These are phyloP conservation scores for Boletus fagicola DNA, from an alignment of 768 basidiomycete genomes.

Conservation along the genomic window DNA sequence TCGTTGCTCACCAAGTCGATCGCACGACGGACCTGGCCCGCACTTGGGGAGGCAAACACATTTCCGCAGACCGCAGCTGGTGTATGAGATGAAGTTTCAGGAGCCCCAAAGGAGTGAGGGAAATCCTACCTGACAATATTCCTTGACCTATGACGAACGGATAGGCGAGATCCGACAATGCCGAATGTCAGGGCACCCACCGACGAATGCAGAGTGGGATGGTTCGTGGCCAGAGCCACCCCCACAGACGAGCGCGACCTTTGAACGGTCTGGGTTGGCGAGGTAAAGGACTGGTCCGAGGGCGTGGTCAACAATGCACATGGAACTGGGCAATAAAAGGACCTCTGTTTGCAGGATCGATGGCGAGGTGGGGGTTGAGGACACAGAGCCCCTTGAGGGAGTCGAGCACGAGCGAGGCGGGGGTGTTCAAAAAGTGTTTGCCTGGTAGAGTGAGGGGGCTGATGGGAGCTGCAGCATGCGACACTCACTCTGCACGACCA, in stretches of 20 bases:
- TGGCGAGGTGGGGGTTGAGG: slow-evolving; percentile 65
- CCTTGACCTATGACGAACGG: slow-evolving; percentile 54
- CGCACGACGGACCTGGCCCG: slow-evolving; percentile 77
- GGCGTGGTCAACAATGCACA: background rate
- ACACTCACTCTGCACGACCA: slow-evolving; percentile 1
- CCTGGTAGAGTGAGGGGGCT: background rate
- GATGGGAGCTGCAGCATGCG: no score
- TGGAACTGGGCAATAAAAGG: background rate
- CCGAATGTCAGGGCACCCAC: slow-evolving; percentile 37
- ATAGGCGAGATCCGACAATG: background rate
- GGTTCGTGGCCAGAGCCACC: slow-evolving; percentile 93
- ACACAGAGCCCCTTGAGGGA: slow-evolving; percentile 71
- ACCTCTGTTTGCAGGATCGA: slow-evolving; percentile 77
- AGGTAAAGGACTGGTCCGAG: slow-evolving; percentile 56
- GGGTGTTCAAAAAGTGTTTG: slow-evolving; percentile 80
- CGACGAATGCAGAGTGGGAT: slow-evolving; percentile 87
- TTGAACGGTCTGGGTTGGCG: slow-evolving; percentile 52
- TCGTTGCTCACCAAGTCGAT: slow-evolving; percentile 75
- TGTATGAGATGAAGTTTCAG: background rate
- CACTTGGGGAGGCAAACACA: slow-evolving; percentile 88
- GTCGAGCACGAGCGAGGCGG: slow-evolving; percentile 71
- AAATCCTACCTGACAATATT: slow-evolving; percentile 61
- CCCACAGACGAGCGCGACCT: slow-evolving; percentile 78
- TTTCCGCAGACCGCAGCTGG: slow-evolving; percentile 81
- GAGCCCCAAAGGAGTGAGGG: background rate